These are phyloP conservation scores for Friedmanniomyces endolithicus DNA, from an alignment of 495 filamentous ascomycete species.

Conservation along the genomic window DNA sequence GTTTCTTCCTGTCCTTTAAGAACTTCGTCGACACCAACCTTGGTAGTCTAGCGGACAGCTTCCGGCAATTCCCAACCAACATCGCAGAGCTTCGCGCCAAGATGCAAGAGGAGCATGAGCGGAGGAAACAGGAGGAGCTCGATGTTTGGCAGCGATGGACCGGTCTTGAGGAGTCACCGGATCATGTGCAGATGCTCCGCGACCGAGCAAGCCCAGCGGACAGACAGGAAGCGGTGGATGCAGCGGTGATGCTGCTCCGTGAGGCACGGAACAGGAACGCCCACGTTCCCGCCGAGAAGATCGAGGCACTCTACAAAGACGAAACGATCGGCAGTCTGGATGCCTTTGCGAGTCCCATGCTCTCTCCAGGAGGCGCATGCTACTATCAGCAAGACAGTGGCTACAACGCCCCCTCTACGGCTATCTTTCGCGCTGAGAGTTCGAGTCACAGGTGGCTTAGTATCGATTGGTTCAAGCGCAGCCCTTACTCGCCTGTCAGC, in stretches of 20 bases:
- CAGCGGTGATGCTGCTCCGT: slow-evolving; percentile 2
- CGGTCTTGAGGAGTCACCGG: slow-evolving; percentile 10
- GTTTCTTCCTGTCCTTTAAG: slow-evolving; percentile 49
- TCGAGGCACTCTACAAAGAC: slow-evolving; percentile 6
- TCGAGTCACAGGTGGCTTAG: slow-evolving; percentile 25
- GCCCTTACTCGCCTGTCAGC: slow-evolving; percentile 41
- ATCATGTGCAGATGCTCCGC: slow-evolving; percentile 2
- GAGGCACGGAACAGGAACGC: slow-evolving; percentile 3
- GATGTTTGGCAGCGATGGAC: slow-evolving; percentile 13
- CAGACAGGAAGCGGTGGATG: background rate
- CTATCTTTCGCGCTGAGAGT: slow-evolving; percentile 22
- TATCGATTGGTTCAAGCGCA: slow-evolving; percentile 17
- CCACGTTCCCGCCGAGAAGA: slow-evolving; percentile 2
- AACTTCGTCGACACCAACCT: slow-evolving; percentile 49
- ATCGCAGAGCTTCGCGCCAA: slow-evolving; percentile 4
- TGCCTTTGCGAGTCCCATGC: slow-evolving; percentile 3
- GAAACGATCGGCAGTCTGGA: slow-evolving; percentile 1
- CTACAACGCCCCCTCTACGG: slow-evolving; percentile 15
- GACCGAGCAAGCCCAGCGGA: slow-evolving; percentile 2
- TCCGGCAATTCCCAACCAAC: slow-evolving; percentile 38
- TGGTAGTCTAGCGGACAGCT: slow-evolving; percentile 41
- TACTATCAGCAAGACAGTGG: slow-evolving; percentile 14
- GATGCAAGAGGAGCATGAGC: slow-evolving; percentile 5
- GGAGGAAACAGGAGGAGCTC: slow-evolving; percentile 2
- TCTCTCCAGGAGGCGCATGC: slow-evolving; percentile 14